These are phyloP conservation scores for Pseudocercospora vitis DNA, from an alignment of 2,329 filamentous ascomycete genomes.

Conservation along the genomic window DNA sequence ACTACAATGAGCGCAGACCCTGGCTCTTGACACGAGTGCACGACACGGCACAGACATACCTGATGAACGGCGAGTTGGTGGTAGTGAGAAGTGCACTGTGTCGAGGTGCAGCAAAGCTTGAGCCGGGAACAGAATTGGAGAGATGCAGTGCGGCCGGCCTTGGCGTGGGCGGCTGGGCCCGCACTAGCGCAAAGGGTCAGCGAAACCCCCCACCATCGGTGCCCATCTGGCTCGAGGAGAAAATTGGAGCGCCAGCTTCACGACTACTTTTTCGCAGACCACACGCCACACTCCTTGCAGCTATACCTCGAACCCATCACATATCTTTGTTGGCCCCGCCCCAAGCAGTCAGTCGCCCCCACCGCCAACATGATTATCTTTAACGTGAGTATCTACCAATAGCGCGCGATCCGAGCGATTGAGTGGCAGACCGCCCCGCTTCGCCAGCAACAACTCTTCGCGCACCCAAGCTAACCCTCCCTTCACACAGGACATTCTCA, in stretches of 20 bases:
- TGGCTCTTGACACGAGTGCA: slow-evolving; percentile 54
- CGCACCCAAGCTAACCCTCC: slow-evolving; percentile 18
- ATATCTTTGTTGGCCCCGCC: slow-evolving; percentile 14
- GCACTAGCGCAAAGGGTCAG: too few relatives aligned
- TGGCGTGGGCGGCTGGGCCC: too few relatives aligned
- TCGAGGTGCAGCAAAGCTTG: background rate
- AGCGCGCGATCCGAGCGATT: background rate
- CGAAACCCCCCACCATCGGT: too few relatives aligned
- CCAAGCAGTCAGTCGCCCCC: slow-evolving; percentile 15
- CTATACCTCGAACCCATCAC: slow-evolving; percentile 16
- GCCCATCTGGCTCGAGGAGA: too few relatives aligned
- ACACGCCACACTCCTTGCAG: slow-evolving; percentile 14
- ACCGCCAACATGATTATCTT: slow-evolving; percentile 57
- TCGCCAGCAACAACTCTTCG: slow-evolving; percentile 8
- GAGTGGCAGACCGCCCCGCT: slow-evolving; percentile 9
- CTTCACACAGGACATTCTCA: slow-evolving; percentile 74
- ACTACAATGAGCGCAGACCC: slow-evolving; percentile 45
- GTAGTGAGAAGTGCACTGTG: slow-evolving; percentile 20
- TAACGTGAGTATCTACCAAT: slow-evolving; percentile 54
- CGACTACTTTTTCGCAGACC: too few relatives aligned
- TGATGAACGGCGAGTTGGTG: slow-evolving; percentile 28
- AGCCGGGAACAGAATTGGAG: background rate
- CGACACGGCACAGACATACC: slow-evolving; percentile 39
- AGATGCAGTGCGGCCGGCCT: too few relatives aligned
- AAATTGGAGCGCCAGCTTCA: too few relatives aligned